Percentiles rank a stretch among this genome's conserved stretches.
These are phyloP conservation scores for Elaeis guineensis DNA, from an alignment of 176 grass and related monocot species.

Conservation along the genomic window DNA sequence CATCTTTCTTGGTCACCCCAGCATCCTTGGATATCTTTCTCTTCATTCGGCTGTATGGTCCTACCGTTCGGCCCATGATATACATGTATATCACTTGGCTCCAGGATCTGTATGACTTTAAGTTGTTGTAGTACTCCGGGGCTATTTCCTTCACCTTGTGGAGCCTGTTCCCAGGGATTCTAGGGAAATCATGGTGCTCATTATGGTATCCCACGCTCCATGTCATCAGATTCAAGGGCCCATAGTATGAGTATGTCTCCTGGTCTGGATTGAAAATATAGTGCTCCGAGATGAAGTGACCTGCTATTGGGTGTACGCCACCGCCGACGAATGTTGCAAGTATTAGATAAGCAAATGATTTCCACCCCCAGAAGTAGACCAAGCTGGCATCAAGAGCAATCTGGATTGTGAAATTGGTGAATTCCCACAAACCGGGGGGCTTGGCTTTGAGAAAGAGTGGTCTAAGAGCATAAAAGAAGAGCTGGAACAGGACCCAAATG, in stretches of 20 bases:
- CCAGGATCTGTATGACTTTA: slow-evolving; percentile 72
- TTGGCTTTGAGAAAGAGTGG: slow-evolving; percentile 79
- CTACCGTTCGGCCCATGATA: slow-evolving; percentile 63
- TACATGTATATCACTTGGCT: slow-evolving; percentile 99
- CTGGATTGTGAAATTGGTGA: slow-evolving; percentile 68
- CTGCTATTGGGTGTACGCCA: slow-evolving; percentile 94
- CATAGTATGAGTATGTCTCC: slow-evolving; percentile 95
- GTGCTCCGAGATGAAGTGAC: slow-evolving; percentile 94
- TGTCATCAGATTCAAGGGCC: slow-evolving; percentile 77
- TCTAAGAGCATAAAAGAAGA: slow-evolving; percentile 84
- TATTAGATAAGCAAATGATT: slow-evolving; percentile 58
- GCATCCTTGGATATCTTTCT: slow-evolving; percentile 34
- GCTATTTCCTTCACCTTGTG: slow-evolving; percentile 85
- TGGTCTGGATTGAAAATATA: slow-evolving; percentile 74
- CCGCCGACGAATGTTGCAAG: slow-evolving; percentile 81
- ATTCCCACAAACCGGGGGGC: slow-evolving; percentile 81
- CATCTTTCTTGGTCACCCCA: slow-evolving; percentile 35
- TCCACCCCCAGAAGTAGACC: slow-evolving; percentile 59
- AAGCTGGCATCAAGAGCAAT: slow-evolving; percentile 43
- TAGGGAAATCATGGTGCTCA: slow-evolving; percentile 95
- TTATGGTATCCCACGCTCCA: slow-evolving; percentile 97
- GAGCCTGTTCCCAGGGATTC: slow-evolving; percentile 66
- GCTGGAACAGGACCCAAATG: slow-evolving; percentile 72
- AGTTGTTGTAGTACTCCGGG: slow-evolving; percentile 59
- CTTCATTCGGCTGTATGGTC: slow-evolving; percentile 93